Percentiles rank a stretch among this genome's conserved stretches.
These are phyloP conservation scores for Hysterium pulicare DNA, from an alignment of 2,329 filamentous ascomycete genomes.

Conservation along the genomic window DNA sequence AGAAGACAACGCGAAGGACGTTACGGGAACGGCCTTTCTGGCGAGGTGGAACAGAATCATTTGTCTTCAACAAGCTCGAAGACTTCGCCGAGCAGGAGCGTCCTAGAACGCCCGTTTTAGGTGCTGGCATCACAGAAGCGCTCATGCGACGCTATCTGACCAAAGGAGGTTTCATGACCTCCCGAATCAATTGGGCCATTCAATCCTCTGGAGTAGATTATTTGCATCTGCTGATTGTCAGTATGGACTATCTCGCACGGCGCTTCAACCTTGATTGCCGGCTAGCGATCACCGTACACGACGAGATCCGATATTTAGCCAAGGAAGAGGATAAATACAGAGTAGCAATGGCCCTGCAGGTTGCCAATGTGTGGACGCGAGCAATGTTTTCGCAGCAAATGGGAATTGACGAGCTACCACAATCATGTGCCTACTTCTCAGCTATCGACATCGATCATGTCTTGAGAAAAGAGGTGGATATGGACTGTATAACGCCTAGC, in stretches of 20 bases:
- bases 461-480: constrained; percentile 95
- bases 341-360: constrained; percentile 86
- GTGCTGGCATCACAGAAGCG: constrained; percentile 93
- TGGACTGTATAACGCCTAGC: constrained; percentile 93
- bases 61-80: constrained; percentile 97
- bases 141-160: constrained; percentile 83
- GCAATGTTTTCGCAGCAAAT: constrained; percentile 98
- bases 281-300: constrained; percentile 89
- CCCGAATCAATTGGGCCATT: constrained; percentile 98
- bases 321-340: constrained; percentile 81
- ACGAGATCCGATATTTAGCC: constrained; percentile 94
- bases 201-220: constrained; percentile 98
- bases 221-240: constrained; percentile 84
- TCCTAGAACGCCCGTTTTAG: constrained; percentile 86
- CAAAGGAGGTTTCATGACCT: constrained; percentile 90
- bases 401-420: constrained; percentile 90
- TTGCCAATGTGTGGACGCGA: constrained; percentile 93
- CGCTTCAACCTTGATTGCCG: constrained; percentile 83
- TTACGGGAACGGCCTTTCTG: constrained; percentile 79
- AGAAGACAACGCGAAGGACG: constrained; percentile 71
- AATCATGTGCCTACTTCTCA: constrained; percentile 92
- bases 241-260: constrained; percentile 89
- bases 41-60: constrained; percentile 93
- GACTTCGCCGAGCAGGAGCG: constrained; percentile 94
- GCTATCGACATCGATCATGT: constrained; percentile 94